phyloP scores from a whole-genome alignment of 2,329 filamentous ascomycete genomes.

The Arthrinium puccinioides region DNA sequence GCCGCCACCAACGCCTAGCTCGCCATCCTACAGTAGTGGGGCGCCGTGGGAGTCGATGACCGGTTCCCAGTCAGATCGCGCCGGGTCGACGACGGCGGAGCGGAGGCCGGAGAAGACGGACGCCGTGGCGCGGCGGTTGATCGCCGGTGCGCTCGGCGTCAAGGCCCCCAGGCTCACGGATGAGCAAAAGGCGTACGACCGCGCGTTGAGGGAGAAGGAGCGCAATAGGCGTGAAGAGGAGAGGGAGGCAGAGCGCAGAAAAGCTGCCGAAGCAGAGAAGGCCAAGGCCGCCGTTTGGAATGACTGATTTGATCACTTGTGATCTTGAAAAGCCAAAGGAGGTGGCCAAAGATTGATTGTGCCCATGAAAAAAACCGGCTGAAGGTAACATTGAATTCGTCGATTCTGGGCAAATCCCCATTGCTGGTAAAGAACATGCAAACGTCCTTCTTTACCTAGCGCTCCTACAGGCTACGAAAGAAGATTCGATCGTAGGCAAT shows the following conservation, averaged over 20 bases:
- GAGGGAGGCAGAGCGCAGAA: slow-evolving; percentile 53
- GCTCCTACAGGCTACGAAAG: too few species aligned
- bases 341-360: too few species aligned
- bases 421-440: too few species aligned
- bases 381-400: too few species aligned
- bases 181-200: slow-evolving; percentile 83
- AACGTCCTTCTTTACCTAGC: too few species aligned
- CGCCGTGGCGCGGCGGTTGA: slow-evolving; percentile 81
- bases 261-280: slow-evolving; percentile 59
- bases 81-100: slow-evolving; percentile 7
- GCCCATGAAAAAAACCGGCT: too few species aligned
- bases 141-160: slow-evolving; percentile 80
- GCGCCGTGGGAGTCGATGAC: slow-evolving; percentile 15
- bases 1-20: slow-evolving; percentile 62
- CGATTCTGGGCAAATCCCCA: too few species aligned
- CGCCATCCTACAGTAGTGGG: slow-evolving; percentile 34
- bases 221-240: slow-evolving; percentile 68
- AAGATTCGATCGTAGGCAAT: too few species aligned
- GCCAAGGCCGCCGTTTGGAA: slow-evolving; percentile 88
- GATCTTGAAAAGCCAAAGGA: too few species aligned
- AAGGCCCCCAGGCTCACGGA: slow-evolving; percentile 75
- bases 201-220: slow-evolving; percentile 76
- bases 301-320: slow-evolving; percentile 48
- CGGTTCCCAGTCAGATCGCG: too few species aligned
- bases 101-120: slow-evolving; percentile 83